Percentiles rank a stretch among this genome's conserved stretches.
Evolutionary conservation across 108 stramenopile species (phyloP).

Genomic region (Cyclotella cryptica): DNA sequence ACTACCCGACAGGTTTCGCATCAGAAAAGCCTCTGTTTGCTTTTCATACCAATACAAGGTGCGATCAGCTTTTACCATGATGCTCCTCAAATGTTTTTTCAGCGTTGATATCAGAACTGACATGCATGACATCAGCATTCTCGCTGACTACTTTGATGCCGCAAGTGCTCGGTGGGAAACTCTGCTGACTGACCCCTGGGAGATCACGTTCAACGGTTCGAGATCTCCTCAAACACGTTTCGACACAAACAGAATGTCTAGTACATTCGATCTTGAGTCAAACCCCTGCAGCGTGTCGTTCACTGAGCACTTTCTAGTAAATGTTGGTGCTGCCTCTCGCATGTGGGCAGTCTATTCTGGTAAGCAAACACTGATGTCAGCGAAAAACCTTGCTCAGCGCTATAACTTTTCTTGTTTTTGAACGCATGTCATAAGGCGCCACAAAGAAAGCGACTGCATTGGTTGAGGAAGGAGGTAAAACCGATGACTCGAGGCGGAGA

Average conservation of each 20-base stretch:
- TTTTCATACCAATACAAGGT: conserved; percentile 49
- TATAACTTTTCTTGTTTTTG: neutral
- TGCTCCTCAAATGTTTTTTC: too few species aligned
- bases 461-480: conserved; percentile 33
- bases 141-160: conserved; percentile 86
- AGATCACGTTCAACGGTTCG: conserved; percentile 66
- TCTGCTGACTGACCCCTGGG: conserved; percentile 76
- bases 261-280: conserved; percentile 79
- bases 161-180: conserved; percentile 67
- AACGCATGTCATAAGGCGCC: conserved; percentile 28
- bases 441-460: conserved; percentile 49
- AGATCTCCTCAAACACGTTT: conserved; percentile 61
- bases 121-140: conserved; percentile 30
- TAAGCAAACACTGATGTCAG: conserved; percentile 1
- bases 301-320: conserved; percentile 85
- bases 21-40: conserved; percentile 47
- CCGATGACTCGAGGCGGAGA: conserved; percentile 19
- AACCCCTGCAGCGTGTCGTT: conserved; percentile 79
- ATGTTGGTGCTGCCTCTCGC: conserved; percentile 71
- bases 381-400: neutral
- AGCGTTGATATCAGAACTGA: too few species aligned
- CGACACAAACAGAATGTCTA: conserved; percentile 59
- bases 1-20: conserved; percentile 29
- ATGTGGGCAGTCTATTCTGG: conserved; percentile 87
- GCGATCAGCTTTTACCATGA: neutral